Base-by-base conservation (phyloP, 768 basidiomycete species). In the Phylloporus rhodoxanthus region DNA sequence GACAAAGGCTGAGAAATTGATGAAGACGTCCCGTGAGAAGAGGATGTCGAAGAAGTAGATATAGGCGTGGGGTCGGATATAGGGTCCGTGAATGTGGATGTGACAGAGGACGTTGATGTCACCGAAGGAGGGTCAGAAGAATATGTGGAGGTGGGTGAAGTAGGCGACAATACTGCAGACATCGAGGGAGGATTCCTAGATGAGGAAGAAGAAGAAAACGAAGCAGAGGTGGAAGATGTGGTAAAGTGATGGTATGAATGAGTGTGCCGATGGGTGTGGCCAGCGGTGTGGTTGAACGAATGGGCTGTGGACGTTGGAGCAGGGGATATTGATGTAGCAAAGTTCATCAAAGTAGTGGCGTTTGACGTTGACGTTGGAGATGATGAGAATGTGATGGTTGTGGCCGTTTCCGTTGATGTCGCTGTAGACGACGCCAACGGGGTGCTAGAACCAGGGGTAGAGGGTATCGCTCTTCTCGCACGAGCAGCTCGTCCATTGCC, bases 401-500 rank as follows among this genome's bases (percentile, higher is more conserved):
- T 52, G 17, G 43, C 43, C 26, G 46, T 13, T 8, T 39, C 39
- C 23, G 33, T 48, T 17, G 53, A 25, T 30, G 47, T 41, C 17
- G 50, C 33, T 14, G 17, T 2, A 30, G 48, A 57, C 21, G 52
- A 43, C 20, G 41, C 21, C 38, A 26, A 19, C 3, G 28, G n/a
- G 34, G 34, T 37, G 25, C 39, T 11, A 32, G 48, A 44, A 19
- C 43, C 40, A 19, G 58, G 54, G 0, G 54, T 41, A 20, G 60
- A 56, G 2, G 60, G 36, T 17, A 57, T 39, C 0, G 59, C 66
- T 28, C 72, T 61, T 26, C 68, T 62, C 6, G 68, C 62, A 34
- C 60, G 57, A 34, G 70, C 53, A 8, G 42, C 25, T 15, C 48
- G 55, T 14, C 68, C 73, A 54, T 84, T 79, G 8, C 74, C 71